Evolutionary conservation across 805 yeast species (phyloP), one percentile per base, ranked within the genome.

Genomic region (Vanderwaltozyma tropicalis): DNA sequence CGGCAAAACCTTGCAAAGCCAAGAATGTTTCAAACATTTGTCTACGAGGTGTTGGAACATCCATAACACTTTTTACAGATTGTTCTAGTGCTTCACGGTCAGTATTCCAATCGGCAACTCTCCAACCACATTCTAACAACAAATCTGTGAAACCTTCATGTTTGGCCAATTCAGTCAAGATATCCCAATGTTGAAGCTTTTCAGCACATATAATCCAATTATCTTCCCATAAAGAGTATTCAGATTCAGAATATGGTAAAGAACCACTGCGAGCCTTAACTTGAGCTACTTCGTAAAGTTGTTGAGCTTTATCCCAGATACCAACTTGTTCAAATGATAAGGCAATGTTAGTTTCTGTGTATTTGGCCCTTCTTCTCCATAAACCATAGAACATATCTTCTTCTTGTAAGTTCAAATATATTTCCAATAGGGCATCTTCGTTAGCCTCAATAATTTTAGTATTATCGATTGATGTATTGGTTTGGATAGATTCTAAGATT

Each of bases 121-220:
- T 72, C 99, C 99, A 92, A 28, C 97, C 98, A 70, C 98, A 94
- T 59, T 92, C 99, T n/a, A 92, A 67, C 19, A 94, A 64, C 46
- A 92, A 67, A 53, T 92, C 98, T 0, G 96, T 87, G 56, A 89
- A 94, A 0, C 96, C 96, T 66, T 94, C 99, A 53, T 94, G 97
- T 50, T 89, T 87, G 2, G 98, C 96, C 22, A 94, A 68, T 52
- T 92, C 99, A 0, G 98, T 89, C 41, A 92, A 67, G 34, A 92
- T 80, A 54, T 92, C 98, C 99, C 99, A 92, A 47, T 92, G 96
- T 55, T 92, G 98, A 29, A 92, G 66, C 58, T 89, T 89, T 55
- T 92, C 96, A 3, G 98, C 95, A 66, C 98, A 88, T 28, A 84
- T 64, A 40, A 92, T 87, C 99, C 99, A 92, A 52, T 88, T 94